Evolutionary conservation across 2,329 filamentous ascomycete species (phyloP).

Genomic region (Myriosclerotinia scirpicola): DNA sequence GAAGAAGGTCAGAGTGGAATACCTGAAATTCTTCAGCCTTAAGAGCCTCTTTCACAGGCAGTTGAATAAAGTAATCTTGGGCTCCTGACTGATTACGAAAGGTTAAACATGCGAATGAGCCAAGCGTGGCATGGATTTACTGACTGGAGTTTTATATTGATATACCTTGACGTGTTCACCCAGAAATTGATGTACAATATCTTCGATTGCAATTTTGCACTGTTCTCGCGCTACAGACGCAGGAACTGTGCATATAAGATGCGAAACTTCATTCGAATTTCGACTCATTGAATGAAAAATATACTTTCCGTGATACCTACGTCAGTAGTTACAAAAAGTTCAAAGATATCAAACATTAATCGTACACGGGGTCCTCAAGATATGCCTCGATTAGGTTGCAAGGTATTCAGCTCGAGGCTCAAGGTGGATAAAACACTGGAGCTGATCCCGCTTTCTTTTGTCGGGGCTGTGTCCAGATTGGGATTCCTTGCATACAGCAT

Average conservation of each 20-base stretch:
- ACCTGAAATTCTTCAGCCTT: not conserved
- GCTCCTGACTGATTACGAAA: not conserved
- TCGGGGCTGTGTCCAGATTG: conserved; percentile 5
- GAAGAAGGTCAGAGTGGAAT: not conserved
- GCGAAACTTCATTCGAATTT: not conserved
- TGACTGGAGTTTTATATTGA: not conserved
- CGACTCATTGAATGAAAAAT: not conserved
- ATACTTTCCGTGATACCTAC: not conserved
- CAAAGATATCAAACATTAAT: too few relatives aligned
- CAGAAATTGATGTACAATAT: conserved; percentile 10
- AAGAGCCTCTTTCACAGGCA: not conserved
- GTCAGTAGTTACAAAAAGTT: not conserved
- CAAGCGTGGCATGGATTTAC: not conserved
- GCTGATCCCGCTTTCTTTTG: not conserved
- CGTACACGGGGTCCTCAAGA: not conserved
- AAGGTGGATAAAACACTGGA: conserved; percentile 1
- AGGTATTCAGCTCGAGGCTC: conserved; percentile 13
- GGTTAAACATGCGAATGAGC: not conserved
- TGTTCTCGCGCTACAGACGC: not conserved
- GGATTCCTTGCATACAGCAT: not conserved
- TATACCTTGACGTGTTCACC: not conserved
- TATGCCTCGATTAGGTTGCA: conserved; percentile 6
- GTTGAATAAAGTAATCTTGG: not conserved
- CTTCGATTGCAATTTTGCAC: conserved; percentile 3
- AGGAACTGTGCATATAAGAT: conserved; percentile 11